These are phyloP conservation scores for Mortierella sp. DNA, from an alignment of 371 early-diverging fungal genomes.

Conservation along the genomic window DNA sequence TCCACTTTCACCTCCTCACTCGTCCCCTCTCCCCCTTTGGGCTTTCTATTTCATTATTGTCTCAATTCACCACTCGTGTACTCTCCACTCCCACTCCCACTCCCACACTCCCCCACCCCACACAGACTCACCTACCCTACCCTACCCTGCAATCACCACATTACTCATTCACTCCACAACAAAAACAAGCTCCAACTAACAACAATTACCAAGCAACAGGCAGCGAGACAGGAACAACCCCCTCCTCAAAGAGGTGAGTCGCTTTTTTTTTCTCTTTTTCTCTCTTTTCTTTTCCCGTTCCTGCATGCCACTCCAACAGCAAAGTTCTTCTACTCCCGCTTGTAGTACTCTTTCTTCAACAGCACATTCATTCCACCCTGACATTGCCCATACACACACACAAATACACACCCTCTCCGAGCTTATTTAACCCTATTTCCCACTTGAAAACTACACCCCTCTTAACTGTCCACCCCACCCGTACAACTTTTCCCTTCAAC, in stretches of 20 bases:
- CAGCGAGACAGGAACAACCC: neutral
- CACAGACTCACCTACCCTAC: too few relatives aligned
- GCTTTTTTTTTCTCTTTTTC: neutral
- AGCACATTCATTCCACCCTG: neutral
- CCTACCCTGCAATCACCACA: too few relatives aligned
- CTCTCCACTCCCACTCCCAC: too few relatives aligned
- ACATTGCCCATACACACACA: neutral
- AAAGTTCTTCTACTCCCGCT: too few relatives aligned
- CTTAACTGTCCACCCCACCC: neutral
- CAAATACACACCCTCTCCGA: too few relatives aligned
- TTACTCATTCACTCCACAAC: neutral
- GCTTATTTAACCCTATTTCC: too few relatives aligned
- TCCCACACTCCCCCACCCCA: too few relatives aligned
- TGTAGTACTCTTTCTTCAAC: neutral
- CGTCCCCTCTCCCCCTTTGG: too few relatives aligned
- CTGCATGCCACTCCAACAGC: neutral
- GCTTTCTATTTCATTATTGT: too few relatives aligned
- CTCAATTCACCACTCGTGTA: too few relatives aligned
- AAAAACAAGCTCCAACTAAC: neutral
- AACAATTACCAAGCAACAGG: neutral
- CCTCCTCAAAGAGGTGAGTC: neutral
- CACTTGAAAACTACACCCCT: neutral
- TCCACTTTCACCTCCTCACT: too few relatives aligned
- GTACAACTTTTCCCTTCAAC: neutral
- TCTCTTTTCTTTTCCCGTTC: neutral